Evolutionary conservation across 148 eudicot genomes (phyloP), one percentile per base, ranked within the genome.

Genomic region (Rhododendron vialii): DNA sequence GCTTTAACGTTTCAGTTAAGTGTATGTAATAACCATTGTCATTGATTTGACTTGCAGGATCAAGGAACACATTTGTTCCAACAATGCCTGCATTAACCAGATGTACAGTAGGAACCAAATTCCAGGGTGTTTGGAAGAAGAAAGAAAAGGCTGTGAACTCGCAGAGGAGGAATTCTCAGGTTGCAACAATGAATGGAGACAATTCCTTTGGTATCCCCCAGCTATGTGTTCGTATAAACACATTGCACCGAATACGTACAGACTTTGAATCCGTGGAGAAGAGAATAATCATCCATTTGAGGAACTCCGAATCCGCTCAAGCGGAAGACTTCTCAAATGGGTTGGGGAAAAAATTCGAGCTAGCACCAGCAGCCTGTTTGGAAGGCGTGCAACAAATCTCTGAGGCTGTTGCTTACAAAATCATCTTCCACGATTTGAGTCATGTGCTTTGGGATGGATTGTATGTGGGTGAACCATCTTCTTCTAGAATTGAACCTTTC

Each of bases 81-180:
- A 92, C 93, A 30, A 94, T 95, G 98, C 99, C 99, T 28, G 98
- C 98, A 76, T 87, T 97, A 91, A 97, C 99, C 57, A 92, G 99
- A 88, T 97, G 99, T 90, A 80, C 94, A 45, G 85, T 88, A 6
- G 98, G 90, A 45, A 87, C 96, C 48, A 95, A 94, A 86, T 91
- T 95, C 80, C 88, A 88, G 80, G 92, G 94, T 82, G 93, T 91
- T 26, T 95, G 91, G 84, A 95, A 97, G 93, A 97, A 95, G 90
- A 95, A 97, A 89, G 98, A 97, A 26, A 97, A 93, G 87, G 48
- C 94, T 3, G 41, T 87, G 17, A 91, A 86, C 88, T 88, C 92
- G 36, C 98, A 92, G 80, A 92, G 87, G 86, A 94, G 90, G 89
- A 93, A 92, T 81, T 89, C 98, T 88, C 99, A 94, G 86, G 95